Conservation (phyloP, 306 rosid species). For the Echinosophora koreensis region DNA sequence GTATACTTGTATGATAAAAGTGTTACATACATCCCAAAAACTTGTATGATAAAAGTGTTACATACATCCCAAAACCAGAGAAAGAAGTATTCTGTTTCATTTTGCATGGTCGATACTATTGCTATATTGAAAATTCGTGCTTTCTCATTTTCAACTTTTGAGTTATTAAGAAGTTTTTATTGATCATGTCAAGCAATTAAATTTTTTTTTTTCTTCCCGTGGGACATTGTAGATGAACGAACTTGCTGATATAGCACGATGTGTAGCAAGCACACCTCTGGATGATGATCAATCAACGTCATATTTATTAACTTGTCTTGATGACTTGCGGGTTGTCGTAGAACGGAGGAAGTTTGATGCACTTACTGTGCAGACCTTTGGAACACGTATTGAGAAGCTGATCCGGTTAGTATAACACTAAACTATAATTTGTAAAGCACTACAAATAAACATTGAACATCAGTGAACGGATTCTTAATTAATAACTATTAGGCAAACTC, state of each 20-base stretch:
- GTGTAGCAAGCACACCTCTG: slow-evolving; percentile 83
- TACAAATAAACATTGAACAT: slow-evolving; percentile 5
- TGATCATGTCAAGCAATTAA: slow-evolving; percentile 25
- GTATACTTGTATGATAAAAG: not conserved
- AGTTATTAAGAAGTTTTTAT: slow-evolving; percentile 3
- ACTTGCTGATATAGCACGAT: slow-evolving; percentile 94
- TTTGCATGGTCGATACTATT: not conserved
- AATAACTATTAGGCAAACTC: slow-evolving; percentile 33
- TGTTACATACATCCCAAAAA: not conserved
- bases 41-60: not conserved
- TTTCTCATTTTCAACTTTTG: not conserved
- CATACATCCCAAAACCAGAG: slow-evolving; percentile 9
- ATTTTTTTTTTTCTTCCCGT: not conserved
- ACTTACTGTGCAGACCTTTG: slow-evolving; percentile 91
- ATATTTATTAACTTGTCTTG: slow-evolving; percentile 83
- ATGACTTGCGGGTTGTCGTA: slow-evolving; percentile 85
- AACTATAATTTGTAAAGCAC: slow-evolving; percentile 16
- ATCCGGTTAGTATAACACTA: slow-evolving; percentile 67
- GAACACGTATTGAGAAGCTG: slow-evolving; percentile 92
- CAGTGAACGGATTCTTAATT: slow-evolving; percentile 26
- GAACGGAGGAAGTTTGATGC: slow-evolving; percentile 87
- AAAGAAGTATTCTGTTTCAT: not conserved
- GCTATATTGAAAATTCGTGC: not conserved
- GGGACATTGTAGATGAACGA: slow-evolving; percentile 81
- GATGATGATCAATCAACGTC: slow-evolving; percentile 79